A percentile compares a stretch with the other conserved stretches of the same genome.
phyloP scores from a whole-genome alignment of 331 rosid genomes.

The Pyrus hybrid region DNA sequence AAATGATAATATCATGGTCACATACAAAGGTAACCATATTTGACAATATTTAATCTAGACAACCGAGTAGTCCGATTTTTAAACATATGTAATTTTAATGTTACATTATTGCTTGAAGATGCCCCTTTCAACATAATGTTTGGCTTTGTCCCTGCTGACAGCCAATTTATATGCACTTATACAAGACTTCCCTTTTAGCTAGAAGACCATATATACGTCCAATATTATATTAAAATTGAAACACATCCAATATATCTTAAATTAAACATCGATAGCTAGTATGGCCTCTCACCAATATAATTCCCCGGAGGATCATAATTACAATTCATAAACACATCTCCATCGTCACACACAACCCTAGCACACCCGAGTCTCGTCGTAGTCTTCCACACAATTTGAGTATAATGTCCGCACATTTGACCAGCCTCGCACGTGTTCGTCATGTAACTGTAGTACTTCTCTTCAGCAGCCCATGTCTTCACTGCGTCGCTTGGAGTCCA shows the following conservation, averaged over 20 bases:
- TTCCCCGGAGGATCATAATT: conserved; percentile 77
- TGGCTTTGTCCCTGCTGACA: no score
- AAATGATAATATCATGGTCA: no score
- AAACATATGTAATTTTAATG: no score
- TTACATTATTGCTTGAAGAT: no score
- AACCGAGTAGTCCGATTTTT: no score
- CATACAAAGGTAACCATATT: no score
- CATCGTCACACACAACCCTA: conserved; percentile 58
- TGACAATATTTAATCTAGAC: no score
- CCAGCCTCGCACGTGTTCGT: conserved; percentile 49
- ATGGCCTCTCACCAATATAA: conserved; percentile 67
- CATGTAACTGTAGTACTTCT: conserved; percentile 51
- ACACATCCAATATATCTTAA: neutral
- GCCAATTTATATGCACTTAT: neutral
- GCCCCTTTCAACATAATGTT: no score
- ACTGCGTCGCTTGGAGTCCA: conserved; percentile 75
- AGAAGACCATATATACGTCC: neutral
- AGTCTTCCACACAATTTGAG: conserved; percentile 77
- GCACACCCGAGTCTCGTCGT: conserved; percentile 71
- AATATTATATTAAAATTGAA: no score
- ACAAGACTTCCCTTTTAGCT: neutral
- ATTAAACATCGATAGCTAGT: conserved; percentile 13
- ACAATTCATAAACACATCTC: conserved; percentile 81
- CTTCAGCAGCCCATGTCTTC: conserved; percentile 56
- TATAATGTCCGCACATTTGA: conserved; percentile 84